A percentile compares a stretch with the other conserved stretches of the same genome.
phyloP scores from a whole-genome alignment of 495 filamentous ascomycete genomes.

The Bacidia gigantensis region DNA sequence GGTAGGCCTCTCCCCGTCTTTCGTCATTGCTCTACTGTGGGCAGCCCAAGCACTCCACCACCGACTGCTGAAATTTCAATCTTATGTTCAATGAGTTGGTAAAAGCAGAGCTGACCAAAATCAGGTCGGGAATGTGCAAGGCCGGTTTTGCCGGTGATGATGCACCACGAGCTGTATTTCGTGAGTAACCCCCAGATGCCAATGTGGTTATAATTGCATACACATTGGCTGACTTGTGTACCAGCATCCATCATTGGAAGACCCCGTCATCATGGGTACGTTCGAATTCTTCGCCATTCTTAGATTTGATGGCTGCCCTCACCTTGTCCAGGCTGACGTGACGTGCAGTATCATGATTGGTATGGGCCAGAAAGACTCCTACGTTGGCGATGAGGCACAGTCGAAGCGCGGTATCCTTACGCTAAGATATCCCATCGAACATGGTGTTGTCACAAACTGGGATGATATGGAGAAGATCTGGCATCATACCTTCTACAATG shows the following conservation, averaged over 20 bases:
- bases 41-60: background rate
- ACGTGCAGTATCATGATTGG: constrained; percentile 96
- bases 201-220: background rate
- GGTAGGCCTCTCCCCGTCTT: constrained; percentile 47
- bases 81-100: no score
- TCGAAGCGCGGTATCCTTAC: constrained; percentile 99
- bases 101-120: constrained; percentile 29
- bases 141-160: constrained; percentile 99
- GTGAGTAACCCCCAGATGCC: constrained; percentile 50
- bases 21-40: background rate
- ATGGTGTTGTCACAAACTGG: constrained; percentile 99
- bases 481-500: constrained; percentile 99
- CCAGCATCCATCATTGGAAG: constrained; percentile 97
- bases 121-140: constrained; percentile 99
- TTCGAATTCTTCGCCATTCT: constrained; percentile 8
- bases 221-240: constrained; percentile 14
- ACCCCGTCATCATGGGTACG: constrained; percentile 99
- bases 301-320: constrained; percentile 2
- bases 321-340: constrained; percentile 27
- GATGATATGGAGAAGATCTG: constrained; percentile 99
- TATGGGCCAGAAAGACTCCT: constrained; percentile 99
- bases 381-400: constrained; percentile 98
- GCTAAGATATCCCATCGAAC: constrained; percentile 97
- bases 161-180: constrained; percentile 98
- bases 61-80: background rate